Evolutionary conservation across 352 stramenopile genomes (phyloP), one percentile per base, ranked within the genome.

Genomic region (Phytophthora podocarpi): DNA sequence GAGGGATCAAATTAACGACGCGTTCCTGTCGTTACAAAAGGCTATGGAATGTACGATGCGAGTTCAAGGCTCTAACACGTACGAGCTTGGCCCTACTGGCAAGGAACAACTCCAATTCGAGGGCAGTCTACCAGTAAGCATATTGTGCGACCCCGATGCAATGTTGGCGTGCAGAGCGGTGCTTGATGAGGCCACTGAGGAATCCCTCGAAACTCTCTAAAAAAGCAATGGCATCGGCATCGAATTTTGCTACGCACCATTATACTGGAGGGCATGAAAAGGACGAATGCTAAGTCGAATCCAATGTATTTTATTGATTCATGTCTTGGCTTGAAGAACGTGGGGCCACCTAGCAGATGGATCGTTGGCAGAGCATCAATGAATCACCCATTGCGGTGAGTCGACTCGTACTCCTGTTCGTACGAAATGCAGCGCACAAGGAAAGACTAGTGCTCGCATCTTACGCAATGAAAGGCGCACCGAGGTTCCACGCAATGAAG

Each of bases 401-500:
- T 46, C 32, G 15, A 20, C 18, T 31, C 28, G 10, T 39, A 35
- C 16, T 57, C 3, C 37, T 32, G 27, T 23, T 39, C 30, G 32
- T 20, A 35, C n/a, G 21, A 11, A 37, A 21, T 28, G 11, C 28
- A 50, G 9, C 4, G 16, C n/a, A 46, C 23, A 20, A 30, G 27
- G 11, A 16, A 40, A n/a, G 4, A 35, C 12, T 53, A 9, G 5
- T 18, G 4, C 15, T 23, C 12, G 16, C 26, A 23, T 30, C n/a
- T 65, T 77, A 87, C 16, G 55, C 64, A 20, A 70, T 56, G 51
- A 90, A 91, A 37, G 68, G 43, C 18, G 76, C 62, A 45, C 64
- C 67, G 27, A 89, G 65, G 63, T 76, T 85, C 82, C 82, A 91
- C 20, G 80, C 89, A 43, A 96, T 92, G 56, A 95, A 97, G 30